phyloP scores from a whole-genome alignment of 2,329 filamentous ascomycete genomes.

The Hysterium pulicare region DNA sequence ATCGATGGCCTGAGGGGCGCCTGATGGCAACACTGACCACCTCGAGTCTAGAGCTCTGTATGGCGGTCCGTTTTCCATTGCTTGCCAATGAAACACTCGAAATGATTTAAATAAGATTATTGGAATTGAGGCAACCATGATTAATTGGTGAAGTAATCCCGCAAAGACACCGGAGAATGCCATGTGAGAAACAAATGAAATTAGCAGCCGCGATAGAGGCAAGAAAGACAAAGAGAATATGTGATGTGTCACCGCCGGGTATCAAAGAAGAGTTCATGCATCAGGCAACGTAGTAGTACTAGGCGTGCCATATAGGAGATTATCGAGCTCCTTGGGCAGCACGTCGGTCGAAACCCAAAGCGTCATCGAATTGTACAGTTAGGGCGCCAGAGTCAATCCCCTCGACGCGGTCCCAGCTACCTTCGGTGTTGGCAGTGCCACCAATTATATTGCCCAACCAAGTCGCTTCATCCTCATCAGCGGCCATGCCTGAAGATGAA shows the following conservation, averaged over 20 bases:
- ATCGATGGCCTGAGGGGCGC: too few species aligned
- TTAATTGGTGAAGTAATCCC: too few species aligned
- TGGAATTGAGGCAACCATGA: too few species aligned
- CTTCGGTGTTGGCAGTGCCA: conserved; percentile 20
- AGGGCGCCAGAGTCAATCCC: conserved; percentile 30
- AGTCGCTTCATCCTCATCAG: conserved; percentile 32
- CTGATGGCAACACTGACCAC: too few species aligned
- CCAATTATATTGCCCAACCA: conserved; percentile 33
- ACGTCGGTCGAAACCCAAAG: conserved; percentile 18
- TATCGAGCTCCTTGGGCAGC: conserved; percentile 7
- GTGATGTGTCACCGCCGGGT: conserved; percentile 3
- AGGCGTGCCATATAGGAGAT: too few species aligned
- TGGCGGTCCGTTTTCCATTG: too few species aligned
- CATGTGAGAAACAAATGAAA: conserved; percentile 2
- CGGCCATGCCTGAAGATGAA: conserved; percentile 14
- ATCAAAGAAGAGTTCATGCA: conserved; percentile 1
- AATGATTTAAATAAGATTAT: too few species aligned
- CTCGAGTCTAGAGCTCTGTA: too few species aligned
- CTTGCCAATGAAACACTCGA: too few species aligned
- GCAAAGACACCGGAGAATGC: too few species aligned
- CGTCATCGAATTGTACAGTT: conserved; percentile 36
- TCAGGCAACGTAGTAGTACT: neutral
- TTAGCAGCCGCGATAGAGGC: neutral
- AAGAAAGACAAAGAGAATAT: neutral
- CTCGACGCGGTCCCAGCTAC: conserved; percentile 29